Conservation (phyloP, 176 grass and related monocot genomes). For the Cenchrus purpureus region DNA sequence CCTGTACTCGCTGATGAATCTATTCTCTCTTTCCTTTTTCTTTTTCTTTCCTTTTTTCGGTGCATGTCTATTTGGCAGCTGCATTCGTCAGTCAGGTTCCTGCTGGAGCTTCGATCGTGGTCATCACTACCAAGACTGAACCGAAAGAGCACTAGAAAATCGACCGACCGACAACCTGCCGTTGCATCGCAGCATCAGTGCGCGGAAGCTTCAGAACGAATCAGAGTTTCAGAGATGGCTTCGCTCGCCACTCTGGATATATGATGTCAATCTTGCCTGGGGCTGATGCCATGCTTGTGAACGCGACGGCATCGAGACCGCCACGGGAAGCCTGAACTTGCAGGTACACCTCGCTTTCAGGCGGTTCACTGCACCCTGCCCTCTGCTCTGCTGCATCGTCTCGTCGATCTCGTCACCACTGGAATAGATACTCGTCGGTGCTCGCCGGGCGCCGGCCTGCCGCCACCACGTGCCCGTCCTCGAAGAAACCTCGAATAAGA, state of each 20-base stretch:
- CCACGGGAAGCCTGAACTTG: conserved; percentile 31
- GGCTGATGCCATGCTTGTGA: conserved; percentile 12
- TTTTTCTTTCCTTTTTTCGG: neutral
- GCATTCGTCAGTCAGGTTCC: no score
- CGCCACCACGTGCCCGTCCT: conserved; percentile 8
- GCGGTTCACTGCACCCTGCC: neutral
- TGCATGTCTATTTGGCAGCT: neutral
- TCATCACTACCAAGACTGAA: neutral
- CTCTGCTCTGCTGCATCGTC: neutral
- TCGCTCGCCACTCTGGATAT: no score
- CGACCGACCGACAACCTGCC: conserved; percentile 34
- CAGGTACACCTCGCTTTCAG: conserved; percentile 50
- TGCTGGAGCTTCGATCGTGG: neutral
- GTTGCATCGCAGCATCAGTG: neutral
- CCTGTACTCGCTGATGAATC: neutral
- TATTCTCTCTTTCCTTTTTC: neutral
- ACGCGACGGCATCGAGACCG: neutral
- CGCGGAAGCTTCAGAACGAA: conserved; percentile 14
- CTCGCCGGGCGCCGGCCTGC: neutral
- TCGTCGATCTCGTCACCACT: neutral
- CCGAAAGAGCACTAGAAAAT: conserved; percentile 1
- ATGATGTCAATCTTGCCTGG: conserved; percentile 47
- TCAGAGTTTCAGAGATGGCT: neutral
- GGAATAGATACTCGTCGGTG: conserved; percentile 11
- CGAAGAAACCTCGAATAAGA: neutral